These are phyloP conservation scores for Colletotrichum endophyticum DNA, from an alignment of 2,329 filamentous ascomycete species.

Conservation along the genomic window DNA sequence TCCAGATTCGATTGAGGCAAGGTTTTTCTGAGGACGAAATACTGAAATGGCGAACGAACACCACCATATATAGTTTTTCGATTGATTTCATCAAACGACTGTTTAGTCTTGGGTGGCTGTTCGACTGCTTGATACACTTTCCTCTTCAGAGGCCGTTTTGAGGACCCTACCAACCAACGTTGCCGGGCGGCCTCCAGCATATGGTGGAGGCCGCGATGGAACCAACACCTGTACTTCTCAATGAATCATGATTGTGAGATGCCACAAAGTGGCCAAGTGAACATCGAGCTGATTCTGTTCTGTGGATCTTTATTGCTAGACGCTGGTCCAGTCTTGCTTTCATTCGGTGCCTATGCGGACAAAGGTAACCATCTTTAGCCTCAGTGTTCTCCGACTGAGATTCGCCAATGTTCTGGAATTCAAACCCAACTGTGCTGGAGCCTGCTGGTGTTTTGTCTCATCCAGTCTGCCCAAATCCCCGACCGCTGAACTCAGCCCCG, in stretches of 20 bases:
- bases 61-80: background rate
- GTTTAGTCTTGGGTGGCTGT: background rate
- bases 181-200: background rate
- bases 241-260: background rate
- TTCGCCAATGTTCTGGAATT: background rate
- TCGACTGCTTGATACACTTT: background rate
- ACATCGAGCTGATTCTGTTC: fast-evolving
- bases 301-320: background rate
- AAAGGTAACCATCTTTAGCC: background rate
- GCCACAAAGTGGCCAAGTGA: background rate
- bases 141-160: background rate
- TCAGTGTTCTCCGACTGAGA: background rate
- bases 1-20: background rate
- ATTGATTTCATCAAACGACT: background rate
- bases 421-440: background rate
- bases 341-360: background rate
- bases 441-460: background rate
- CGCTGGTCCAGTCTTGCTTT: background rate
- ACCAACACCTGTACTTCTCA: background rate
- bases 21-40: background rate
- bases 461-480: background rate
- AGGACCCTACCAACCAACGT: background rate
- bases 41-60: background rate
- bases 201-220: background rate
- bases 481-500: background rate